phyloP scores from a whole-genome alignment of 768 basidiomycete genomes.

The Candolleomyces aberdarensis region DNA sequence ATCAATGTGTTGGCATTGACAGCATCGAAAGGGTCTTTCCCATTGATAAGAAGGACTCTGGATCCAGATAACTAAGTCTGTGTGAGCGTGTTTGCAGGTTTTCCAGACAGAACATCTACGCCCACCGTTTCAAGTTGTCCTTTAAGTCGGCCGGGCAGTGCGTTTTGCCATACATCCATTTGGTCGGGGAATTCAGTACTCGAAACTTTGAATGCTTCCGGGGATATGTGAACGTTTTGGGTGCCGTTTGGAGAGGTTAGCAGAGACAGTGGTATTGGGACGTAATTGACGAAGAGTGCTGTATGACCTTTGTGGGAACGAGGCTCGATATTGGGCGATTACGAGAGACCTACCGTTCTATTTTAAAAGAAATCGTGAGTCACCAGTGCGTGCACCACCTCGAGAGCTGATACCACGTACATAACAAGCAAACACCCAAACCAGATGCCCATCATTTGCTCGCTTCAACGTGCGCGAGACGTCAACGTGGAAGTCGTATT shows the following conservation, averaged over 20 bases:
- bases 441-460: conserved; percentile 57
- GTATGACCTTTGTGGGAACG: neutral
- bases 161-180: conserved; percentile 54
- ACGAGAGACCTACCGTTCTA: conserved; percentile 35
- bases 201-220: conserved; percentile 52
- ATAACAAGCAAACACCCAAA: conserved; percentile 53
- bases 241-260: conserved; percentile 41
- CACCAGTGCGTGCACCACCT: neutral
- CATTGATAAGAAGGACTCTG: conserved; percentile 52
- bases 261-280: conserved; percentile 48
- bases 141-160: conserved; percentile 43
- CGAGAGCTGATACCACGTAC: conserved; percentile 12
- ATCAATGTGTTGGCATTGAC: conserved; percentile 50
- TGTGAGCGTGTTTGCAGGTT: neutral
- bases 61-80: conserved; percentile 41
- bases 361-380: neutral
- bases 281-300: conserved; percentile 45
- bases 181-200: conserved; percentile 52
- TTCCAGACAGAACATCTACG: neutral
- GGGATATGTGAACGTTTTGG: conserved; percentile 53
- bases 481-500: conserved; percentile 57
- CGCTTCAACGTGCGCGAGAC: conserved; percentile 54
- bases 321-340: neutral
- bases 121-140: conserved; percentile 46
- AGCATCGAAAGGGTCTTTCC: conserved; percentile 44